Percentiles rank a stretch among this genome's conserved stretches.
These are phyloP conservation scores for Coemansia guatemalensis DNA, from an alignment of 192 early-diverging fungal genomes.

Conservation along the genomic window DNA sequence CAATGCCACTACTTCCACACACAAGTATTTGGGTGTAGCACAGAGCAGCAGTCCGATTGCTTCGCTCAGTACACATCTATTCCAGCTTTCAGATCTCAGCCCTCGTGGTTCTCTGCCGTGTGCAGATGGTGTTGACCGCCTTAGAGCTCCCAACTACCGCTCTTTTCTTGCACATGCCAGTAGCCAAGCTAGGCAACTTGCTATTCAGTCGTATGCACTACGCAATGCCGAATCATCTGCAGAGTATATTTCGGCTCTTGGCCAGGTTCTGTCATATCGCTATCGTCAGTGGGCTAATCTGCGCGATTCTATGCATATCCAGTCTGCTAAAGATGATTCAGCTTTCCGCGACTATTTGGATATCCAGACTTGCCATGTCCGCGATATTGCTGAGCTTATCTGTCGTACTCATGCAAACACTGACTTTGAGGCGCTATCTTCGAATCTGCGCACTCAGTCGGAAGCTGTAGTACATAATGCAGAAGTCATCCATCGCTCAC, in stretches of 20 bases:
- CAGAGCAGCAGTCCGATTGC: conserved; percentile 87
- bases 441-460: conserved; percentile 10
- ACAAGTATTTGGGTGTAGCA: conserved; percentile 76
- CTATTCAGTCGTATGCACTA: conserved; percentile 63
- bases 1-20: conserved; percentile 45
- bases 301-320: conserved; percentile 82
- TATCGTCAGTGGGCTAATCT: conserved; percentile 88
- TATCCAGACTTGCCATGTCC: conserved; percentile 58
- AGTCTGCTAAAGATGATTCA: conserved; percentile 73
- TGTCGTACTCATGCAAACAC: conserved; percentile 59
- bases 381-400: conserved; percentile 59
- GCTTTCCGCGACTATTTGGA: conserved; percentile 60
- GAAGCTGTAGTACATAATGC: conserved; percentile 30
- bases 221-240: conserved; percentile 62
- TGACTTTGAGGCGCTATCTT: conserved; percentile 45
- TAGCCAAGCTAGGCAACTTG: conserved; percentile 45
- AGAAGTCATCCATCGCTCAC: conserved; percentile 36
- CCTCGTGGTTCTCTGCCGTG: conserved; percentile 80
- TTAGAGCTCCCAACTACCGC: conserved; percentile 75
- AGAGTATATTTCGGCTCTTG: conserved; percentile 74
- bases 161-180: conserved; percentile 74
- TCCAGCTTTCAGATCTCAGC: conserved; percentile 77
- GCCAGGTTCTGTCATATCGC: conserved; percentile 82
- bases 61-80: conserved; percentile 81
- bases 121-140: conserved; percentile 70